Conservation (phyloP, 768 basidiomycete genomes). For the Xanthoconium purpureum region DNA sequence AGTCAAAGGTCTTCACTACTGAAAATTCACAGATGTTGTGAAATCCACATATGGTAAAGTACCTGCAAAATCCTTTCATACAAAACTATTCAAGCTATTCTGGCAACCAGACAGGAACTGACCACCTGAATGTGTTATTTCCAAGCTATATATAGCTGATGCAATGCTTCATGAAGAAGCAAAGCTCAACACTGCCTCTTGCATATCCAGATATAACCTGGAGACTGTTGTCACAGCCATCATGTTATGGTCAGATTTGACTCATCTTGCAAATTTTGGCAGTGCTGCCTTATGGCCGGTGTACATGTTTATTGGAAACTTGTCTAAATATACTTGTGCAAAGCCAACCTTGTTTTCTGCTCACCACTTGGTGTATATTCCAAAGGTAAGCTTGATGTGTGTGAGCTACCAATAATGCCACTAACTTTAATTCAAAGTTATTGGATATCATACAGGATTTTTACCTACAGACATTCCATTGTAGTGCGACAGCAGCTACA, state of each 20-base stretch:
- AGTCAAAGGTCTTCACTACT: conserved; percentile 25
- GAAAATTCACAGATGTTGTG: conserved; percentile 23
- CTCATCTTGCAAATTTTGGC: conserved; percentile 23
- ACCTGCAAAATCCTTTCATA: conserved; percentile 14
- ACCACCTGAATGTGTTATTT: not conserved
- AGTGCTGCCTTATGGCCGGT: conserved; percentile 14
- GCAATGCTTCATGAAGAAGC: not conserved
- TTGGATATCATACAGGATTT: not conserved
- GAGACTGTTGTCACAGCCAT: conserved; percentile 7
- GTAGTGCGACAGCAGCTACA: not conserved
- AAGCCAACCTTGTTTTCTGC: not conserved
- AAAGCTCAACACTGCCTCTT: not conserved
- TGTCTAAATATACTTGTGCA: not conserved
- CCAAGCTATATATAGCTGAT: not conserved
- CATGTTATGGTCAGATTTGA: conserved; percentile 27
- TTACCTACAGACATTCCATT: not conserved
- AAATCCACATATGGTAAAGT: conserved; percentile 19
- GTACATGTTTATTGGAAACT: conserved; percentile 5
- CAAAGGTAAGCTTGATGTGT: not conserved
- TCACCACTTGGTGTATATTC: not conserved
- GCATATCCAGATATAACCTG: not conserved
- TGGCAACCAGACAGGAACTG: conserved; percentile 5
- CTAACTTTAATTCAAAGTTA: not conserved
- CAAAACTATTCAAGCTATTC: no score
- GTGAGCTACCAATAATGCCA: no score